Conservation (phyloP, 352 stramenopile genomes). For the Blastocystis sp. region DNA sequence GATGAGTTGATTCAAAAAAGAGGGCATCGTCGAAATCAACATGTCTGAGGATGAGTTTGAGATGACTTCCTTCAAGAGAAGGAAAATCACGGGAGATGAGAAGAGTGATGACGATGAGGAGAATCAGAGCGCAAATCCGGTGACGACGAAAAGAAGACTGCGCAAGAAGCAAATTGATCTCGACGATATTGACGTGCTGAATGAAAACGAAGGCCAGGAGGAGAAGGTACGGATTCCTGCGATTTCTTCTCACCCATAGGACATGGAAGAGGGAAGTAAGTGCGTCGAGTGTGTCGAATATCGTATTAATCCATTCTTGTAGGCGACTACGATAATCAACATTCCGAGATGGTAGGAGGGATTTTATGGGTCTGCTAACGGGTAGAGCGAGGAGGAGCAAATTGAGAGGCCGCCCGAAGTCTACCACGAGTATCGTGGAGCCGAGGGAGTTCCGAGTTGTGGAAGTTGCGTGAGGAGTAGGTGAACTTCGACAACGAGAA, state of each 20-base stretch:
- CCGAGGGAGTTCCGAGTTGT: not conserved
- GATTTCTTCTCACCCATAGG: conserved; percentile 31
- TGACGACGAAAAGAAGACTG: conserved; percentile 30
- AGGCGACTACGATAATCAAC: conserved; percentile 6
- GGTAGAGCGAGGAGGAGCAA: conserved; percentile 12
- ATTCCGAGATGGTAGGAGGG: conserved; percentile 16
- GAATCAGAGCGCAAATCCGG: not conserved
- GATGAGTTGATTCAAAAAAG: not conserved
- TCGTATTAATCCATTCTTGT: conserved; percentile 26
- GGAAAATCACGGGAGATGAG: conserved; percentile 3
- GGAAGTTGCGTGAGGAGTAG: not conserved
- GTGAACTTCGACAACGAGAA: conserved; percentile 56
- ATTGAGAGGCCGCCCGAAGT: not conserved
- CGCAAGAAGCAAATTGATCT: conserved; percentile 42
- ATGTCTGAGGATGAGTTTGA: conserved; percentile 66
- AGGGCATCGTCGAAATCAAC: conserved; percentile 5
- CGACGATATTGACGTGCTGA: conserved; percentile 57
- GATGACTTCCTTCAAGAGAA: conserved; percentile 50
- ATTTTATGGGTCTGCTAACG: not conserved
- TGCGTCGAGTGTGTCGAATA: not conserved
- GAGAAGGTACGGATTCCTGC: not conserved
- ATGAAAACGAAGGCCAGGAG: conserved; percentile 48
- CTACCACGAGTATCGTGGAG: conserved; percentile 29
- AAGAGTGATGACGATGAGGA: conserved; percentile 48
- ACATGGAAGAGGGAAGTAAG: conserved; percentile 20